Evolutionary conservation across 2,329 filamentous ascomycete species (phyloP).

Genomic region (Colletotrichum tofieldiae): DNA sequence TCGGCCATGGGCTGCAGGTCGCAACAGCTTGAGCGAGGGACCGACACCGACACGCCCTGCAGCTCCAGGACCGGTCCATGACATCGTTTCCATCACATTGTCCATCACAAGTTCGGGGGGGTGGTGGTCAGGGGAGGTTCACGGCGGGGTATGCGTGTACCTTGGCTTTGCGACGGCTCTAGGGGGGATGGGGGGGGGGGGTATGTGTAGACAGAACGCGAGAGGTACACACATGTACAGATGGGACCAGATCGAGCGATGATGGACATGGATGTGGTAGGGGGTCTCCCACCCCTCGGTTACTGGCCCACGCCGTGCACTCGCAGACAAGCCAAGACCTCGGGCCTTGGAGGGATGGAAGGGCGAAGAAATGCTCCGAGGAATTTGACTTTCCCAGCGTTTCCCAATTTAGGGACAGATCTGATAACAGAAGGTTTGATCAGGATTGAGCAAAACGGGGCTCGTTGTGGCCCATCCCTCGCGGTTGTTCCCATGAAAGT

Average conservation of each 20-base stretch:
- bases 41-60: conserved; percentile 5
- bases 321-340: conserved; percentile 25
- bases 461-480: not conserved
- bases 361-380: conserved; percentile 14
- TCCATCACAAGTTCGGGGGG: conserved; percentile 6
- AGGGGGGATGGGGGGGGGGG: not conserved
- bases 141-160: conserved; percentile 33
- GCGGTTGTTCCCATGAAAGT: not conserved
- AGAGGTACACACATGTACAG: conserved; percentile 5
- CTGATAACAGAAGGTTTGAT: not conserved
- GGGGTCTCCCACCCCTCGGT: conserved; percentile 12
- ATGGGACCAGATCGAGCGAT: not conserved
- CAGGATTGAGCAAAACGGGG: not conserved
- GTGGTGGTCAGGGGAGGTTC: conserved; percentile 38
- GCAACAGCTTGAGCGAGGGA: conserved; percentile 20
- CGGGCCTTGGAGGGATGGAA: not conserved
- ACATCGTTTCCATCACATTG: conserved; percentile 34
- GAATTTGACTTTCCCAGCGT: not conserved
- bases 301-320: conserved; percentile 11
- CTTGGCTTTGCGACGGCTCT: conserved; percentile 9
- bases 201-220: conserved; percentile 5
- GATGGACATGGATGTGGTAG: conserved; percentile 10
- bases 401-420: conserved; percentile 4
- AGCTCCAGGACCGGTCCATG: conserved; percentile 24
- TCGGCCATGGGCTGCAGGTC: conserved; percentile 22